These are phyloP conservation scores for Bruguiera gymnorhiza DNA, from an alignment of 345 rosid species.

Conservation along the genomic window DNA sequence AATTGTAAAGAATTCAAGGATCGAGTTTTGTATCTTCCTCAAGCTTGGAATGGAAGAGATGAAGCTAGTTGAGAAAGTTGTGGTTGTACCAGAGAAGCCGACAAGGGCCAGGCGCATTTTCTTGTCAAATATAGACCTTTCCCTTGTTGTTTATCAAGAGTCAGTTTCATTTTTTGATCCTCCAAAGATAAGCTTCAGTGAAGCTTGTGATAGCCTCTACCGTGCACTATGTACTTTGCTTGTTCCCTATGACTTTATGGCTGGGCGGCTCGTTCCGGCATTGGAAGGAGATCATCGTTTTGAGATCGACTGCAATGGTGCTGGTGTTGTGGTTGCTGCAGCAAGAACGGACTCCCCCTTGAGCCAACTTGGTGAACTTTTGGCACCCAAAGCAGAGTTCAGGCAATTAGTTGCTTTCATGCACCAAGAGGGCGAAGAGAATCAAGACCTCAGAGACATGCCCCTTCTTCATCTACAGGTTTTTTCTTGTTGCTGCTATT, in stretches of 20 bases:
- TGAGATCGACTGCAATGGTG: conserved; percentile 24
- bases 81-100: conserved; percentile 11
- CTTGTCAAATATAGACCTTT: conserved; percentile 20
- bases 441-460: conserved; percentile 2
- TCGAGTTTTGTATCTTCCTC: too few species aligned
- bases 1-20: too few species aligned
- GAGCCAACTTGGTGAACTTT: conserved; percentile 18
- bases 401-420: conserved; percentile 14
- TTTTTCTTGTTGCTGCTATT: background rate
- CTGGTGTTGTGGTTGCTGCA: conserved; percentile 20
- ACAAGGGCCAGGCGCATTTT: conserved; percentile 12
- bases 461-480: conserved; percentile 22
- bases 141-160: conserved; percentile 19
- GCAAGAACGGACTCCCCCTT: conserved; percentile 13
- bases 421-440: conserved; percentile 16
- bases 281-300: conserved; percentile 3
- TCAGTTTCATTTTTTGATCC: conserved; percentile 20
- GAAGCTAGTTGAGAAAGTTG: conserved; percentile 17
- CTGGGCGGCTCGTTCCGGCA: conserved; percentile 16
- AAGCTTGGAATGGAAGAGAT: conserved; percentile 6
- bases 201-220: conserved; percentile 3
- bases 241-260: conserved; percentile 24
- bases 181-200: conserved; percentile 13
- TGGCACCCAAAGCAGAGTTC: conserved; percentile 16
- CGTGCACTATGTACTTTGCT: conserved; percentile 13